Evolutionary conservation across 164 flowering plant genomes (phyloP), one percentile per base, ranked within the genome.

Genomic region (Malania oleifera): DNA sequence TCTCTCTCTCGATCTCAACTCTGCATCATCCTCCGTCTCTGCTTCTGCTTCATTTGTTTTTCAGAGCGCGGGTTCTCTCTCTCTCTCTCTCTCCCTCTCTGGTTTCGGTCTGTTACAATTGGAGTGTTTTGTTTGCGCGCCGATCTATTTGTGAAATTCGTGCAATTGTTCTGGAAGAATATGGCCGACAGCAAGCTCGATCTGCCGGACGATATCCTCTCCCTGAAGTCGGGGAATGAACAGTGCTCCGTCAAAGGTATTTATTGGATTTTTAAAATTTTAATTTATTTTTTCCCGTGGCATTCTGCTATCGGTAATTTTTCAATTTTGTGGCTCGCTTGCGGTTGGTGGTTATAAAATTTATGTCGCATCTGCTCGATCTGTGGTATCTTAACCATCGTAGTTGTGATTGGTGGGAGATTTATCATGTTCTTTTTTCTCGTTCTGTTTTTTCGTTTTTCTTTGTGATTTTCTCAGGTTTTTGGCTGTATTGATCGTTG

Each of bases 201-300:
- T 43, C 46, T 43, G 18, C 46, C 46, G 46, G 46, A 43, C 46
- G 46, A 43, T 43, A 18, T 43, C 46, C 46, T 43, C 46, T 43
- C 46, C 46, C 0, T 1, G 1, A 43, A 43, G 20, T 2, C 20
- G 46, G 20, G 19, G 19, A 20, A 43, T 15, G 46, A 43, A 43
- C 46, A 43, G 19, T 18, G 46, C 19, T 15, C 46, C 46, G 46
- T 15, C 46, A 43, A 43, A 43, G 46, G 46, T 43, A 43, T 43
- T 7, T 43, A 15, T 43, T 15, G 19, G 46, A 23, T 22, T 5
- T 47, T 10, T 8, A 45, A 7, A 6, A 17, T 17, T 17, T 7
- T 2, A 9, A 0, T 45, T 7, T n/a, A 45, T 45, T 20, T 45
- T n/a, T 17, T 17, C 15, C 6, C 15, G 49, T 45, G 17, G 20